Base-by-base conservation (phyloP, 345 rosid genomes). In the Angophora floribunda region DNA sequence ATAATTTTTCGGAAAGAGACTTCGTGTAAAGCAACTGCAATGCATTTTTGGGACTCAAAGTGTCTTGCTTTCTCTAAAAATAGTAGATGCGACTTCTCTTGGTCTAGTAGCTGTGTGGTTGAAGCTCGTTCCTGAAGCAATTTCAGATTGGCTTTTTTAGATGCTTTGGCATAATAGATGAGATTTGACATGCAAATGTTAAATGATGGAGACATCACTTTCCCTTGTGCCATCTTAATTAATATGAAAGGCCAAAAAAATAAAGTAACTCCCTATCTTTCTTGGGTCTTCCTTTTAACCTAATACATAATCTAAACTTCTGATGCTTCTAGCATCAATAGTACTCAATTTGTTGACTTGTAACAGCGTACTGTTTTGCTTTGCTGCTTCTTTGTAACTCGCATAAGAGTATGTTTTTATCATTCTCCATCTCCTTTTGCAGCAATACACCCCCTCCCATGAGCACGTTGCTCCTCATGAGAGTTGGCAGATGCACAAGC, bases 401-500 rank as follows among this genome's bases (percentile, higher is more conserved):
- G 6, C 30, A 52, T 85, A 10, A 51, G 65, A 52, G 49, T 52
- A n/a, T 5, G 32, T 87, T 11, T 41, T 88, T 67, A 51, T 53
- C 70, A 70, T 86, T 45, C 63, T 28, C 11, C 17, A 9, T 55
- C 57, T 30, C 79, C 85, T 91, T 87, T 92, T 89, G 91, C 96
- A 97, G 99, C 92, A 93, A 88, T 95, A 94, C 87, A 87, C 91
- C 86, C 98, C 98, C 86, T 92, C 92, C 70, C 99, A 97, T 85
- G 93, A 93, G 87, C 96, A 95, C 1, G 92, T 97, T 55, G 97
- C 99, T 87, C 89, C 97, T 57, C 97, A 91, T n/a, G 99, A 96
- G 93, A 97, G 97, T 96, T 97, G 99, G 99, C 90, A 94, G 85
- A 93, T 91, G 95, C 93, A 94, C 89, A 92, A 97, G 87, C 94